Evolutionary conservation across 495 filamentous ascomycete species (phyloP), one percentile per base, ranked within the genome.

Genomic region (Penicillium antarcticum): DNA sequence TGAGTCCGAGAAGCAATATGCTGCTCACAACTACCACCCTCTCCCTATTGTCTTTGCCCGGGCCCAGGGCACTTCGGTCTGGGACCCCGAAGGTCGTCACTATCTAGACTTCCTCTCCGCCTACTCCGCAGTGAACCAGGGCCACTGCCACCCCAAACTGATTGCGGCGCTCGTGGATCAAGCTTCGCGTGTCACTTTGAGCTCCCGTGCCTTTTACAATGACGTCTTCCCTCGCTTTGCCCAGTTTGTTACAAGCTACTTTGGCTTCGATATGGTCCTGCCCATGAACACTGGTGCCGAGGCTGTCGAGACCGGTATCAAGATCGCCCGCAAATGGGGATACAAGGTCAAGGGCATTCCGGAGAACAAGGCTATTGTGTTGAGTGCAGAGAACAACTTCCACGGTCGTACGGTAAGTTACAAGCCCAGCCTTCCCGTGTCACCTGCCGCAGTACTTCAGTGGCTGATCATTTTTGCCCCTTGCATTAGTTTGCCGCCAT

Each of bases 281-380:
- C 94, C 94, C 41, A 97, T 99, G 94, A 97, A 97, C 75, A 99
- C 94, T 8, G 94, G 94, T 41, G 94, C 92, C 24, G 94, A 99
- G 74, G 94, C 94, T n/a, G 94, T 97, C 39, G 94, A 99, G 80
- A 97, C 95, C 1, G 91, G 84, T 19, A 85, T 99, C 67, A 99
- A 99, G 79, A 86, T 99, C 71, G 92, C 95, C 52, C 81, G 94
- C 46, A 99, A 99, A 72, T 99, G 94, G 94, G 94, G 91, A 5
- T 99, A 99, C 75, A 96, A 96, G 69, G 82, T 88, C 58, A 98
- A 98, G 79, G 83, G 85, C 9, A 94, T 98, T 34, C 85, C 89
- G 2, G 77, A 88, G 61, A 87, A 87, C 60, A 80, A 92, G 73
- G 94, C 94, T 2, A 57, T 94, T 24, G 82, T 99, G 8, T 85